Percentiles rank a stretch among this genome's conserved stretches.
phyloP scores from a whole-genome alignment of 495 filamentous ascomycete species.

The Ramalina peruviana region DNA sequence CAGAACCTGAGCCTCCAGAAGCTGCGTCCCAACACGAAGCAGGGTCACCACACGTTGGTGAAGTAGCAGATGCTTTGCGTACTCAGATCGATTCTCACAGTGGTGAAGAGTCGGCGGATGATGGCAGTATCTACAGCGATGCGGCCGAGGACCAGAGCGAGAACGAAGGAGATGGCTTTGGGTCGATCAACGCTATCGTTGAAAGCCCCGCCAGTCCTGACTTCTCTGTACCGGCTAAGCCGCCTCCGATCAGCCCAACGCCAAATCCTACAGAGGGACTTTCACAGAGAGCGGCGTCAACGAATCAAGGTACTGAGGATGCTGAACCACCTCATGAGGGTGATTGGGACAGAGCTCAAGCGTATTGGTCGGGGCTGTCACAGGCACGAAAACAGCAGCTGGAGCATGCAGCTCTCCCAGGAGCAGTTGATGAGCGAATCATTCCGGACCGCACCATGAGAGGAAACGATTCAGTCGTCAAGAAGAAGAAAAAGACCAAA shows the following conservation, averaged over 20 bases:
- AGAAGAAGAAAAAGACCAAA: constrained; percentile 9
- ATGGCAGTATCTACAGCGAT: constrained; percentile 72
- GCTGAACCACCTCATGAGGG: constrained; percentile 21
- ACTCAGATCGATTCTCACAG: constrained; percentile 18
- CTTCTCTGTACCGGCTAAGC: not conserved
- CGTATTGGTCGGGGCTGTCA: constrained; percentile 50
- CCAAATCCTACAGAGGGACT: constrained; percentile 1
- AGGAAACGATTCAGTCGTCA: constrained; percentile 4
- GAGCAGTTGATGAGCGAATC: constrained; percentile 32
- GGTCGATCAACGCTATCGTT: constrained; percentile 73
- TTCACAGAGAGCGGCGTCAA: constrained; percentile 1
- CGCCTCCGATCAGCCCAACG: not conserved
- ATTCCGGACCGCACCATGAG: constrained; percentile 8
- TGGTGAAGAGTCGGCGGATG: constrained; percentile 34
- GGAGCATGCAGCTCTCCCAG: constrained; percentile 37
- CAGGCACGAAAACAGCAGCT: constrained; percentile 41
- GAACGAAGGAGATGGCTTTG: constrained; percentile 57
- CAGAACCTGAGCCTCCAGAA: constrained; percentile 22
- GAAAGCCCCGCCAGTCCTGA: constrained; percentile 35
- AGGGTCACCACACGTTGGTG: constrained; percentile 16
- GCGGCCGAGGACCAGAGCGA: constrained; percentile 66
- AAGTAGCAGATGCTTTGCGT: constrained; percentile 16
- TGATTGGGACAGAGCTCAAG: constrained; percentile 48
- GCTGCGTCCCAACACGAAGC: constrained; percentile 10
- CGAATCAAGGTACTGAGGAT: constrained; percentile 7